Percentiles rank a stretch among this genome's conserved stretches.
These are phyloP conservation scores for Asparagopsis taxiformis DNA, from an alignment of 31 red algal species.

Conservation along the genomic window DNA sequence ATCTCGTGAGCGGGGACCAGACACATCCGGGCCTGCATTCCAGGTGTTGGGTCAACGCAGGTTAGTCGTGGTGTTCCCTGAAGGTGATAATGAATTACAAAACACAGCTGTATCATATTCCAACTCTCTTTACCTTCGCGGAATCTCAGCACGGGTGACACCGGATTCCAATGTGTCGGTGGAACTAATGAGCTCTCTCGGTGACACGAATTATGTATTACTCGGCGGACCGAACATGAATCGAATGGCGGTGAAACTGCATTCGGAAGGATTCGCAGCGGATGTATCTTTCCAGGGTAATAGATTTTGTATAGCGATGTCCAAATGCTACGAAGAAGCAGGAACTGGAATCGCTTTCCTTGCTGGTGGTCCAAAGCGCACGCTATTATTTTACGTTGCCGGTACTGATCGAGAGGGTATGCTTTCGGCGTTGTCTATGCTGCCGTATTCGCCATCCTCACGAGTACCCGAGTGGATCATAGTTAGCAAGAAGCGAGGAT, in stretches of 20 bases:
- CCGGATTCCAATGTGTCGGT: conserved; percentile 36
- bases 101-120: conserved; percentile 32
- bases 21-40: conserved; percentile 26
- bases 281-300: conserved; percentile 10
- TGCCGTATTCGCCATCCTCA: conserved; percentile 55
- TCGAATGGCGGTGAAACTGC: conserved; percentile 18
- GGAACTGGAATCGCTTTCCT: conserved; percentile 61
- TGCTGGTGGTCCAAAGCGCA: conserved; percentile 18
- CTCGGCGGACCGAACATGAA: conserved; percentile 43
- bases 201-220: conserved; percentile 31
- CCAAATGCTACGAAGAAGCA: conserved; percentile 15
- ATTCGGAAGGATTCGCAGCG: background rate
- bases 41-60: conserved; percentile 28
- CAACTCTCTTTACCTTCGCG: conserved; percentile 42
- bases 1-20: conserved; percentile 14
- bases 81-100: conserved; percentile 18
- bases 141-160: conserved; percentile 33
- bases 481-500: conserved; percentile 26
- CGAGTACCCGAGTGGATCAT: conserved; percentile 58
- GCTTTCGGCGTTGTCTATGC: conserved; percentile 23
- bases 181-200: conserved; percentile 6
- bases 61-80: conserved; percentile 48
- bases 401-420: conserved; percentile 34
- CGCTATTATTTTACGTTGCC: conserved; percentile 28
- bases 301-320: conserved; percentile 3